Evolutionary conservation across 331 rosid species (phyloP).

Genomic region (Dryas integrifolia): DNA sequence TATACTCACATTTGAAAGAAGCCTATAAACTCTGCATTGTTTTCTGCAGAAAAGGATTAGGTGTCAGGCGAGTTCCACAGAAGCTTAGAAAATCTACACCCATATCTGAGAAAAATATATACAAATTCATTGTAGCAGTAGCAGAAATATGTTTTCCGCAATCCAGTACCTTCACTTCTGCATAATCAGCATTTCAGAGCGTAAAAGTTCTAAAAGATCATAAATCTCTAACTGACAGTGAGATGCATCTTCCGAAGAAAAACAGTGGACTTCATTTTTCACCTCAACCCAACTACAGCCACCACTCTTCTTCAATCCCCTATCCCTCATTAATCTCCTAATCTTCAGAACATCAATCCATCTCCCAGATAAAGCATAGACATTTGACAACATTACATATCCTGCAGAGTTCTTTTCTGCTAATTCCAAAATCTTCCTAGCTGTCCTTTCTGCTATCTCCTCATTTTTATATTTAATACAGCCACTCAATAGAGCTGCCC

Average conservation of each 20-base stretch:
- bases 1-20: too few species aligned
- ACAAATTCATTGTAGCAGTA: too few species aligned
- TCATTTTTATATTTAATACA: slow-evolving; percentile 21
- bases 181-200: background rate
- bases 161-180: background rate
- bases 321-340: slow-evolving; percentile 17
- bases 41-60: too few species aligned
- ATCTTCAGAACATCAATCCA: slow-evolving; percentile 27
- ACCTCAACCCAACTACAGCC: slow-evolving; percentile 34
- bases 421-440: slow-evolving; percentile 12
- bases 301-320: slow-evolving; percentile 22
- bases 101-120: too few species aligned
- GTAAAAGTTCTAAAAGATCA: slow-evolving; percentile 2
- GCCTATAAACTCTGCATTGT: too few species aligned
- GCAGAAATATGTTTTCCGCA: too few species aligned
- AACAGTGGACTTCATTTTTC: slow-evolving; percentile 19
- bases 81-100: too few species aligned
- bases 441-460: slow-evolving; percentile 29
- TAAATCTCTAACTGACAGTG: slow-evolving; percentile 25
- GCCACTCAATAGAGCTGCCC: slow-evolving; percentile 32
- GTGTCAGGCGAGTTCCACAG: too few species aligned
- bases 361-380: slow-evolving; percentile 22
- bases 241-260: slow-evolving; percentile 31
- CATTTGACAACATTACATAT: slow-evolving; percentile 25
- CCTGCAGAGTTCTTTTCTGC: slow-evolving; percentile 14